Conservation (phyloP, 2,329 filamentous ascomycete species). For the Alternaria burnsii region DNA sequence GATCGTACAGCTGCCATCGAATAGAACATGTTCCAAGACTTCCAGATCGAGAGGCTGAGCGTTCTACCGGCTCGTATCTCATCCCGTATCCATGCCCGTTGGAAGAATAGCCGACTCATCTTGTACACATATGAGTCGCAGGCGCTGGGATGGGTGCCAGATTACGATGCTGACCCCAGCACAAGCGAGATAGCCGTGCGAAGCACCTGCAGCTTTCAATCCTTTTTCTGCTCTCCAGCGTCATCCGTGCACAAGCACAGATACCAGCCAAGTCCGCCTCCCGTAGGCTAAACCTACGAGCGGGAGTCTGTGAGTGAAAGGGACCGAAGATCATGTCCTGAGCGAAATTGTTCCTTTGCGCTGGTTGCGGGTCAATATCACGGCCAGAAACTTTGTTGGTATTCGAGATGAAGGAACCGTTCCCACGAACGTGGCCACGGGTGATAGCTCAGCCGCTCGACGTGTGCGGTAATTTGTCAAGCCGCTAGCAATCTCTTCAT, state of each 20-base stretch:
- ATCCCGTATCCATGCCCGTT: slow-evolving; percentile 43
- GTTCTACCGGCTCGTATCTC: slow-evolving; percentile 37
- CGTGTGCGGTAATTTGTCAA: slow-evolving; percentile 14
- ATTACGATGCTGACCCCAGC: slow-evolving; percentile 27
- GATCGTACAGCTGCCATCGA: neutral
- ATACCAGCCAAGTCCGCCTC: slow-evolving; percentile 41
- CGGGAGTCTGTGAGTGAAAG: slow-evolving; percentile 47
- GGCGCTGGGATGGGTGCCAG: slow-evolving; percentile 31
- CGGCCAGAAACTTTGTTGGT: slow-evolving; percentile 18
- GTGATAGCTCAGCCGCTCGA: slow-evolving; percentile 18
- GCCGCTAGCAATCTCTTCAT: slow-evolving; percentile 17
- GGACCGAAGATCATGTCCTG: slow-evolving; percentile 39
- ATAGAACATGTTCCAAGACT: slow-evolving; percentile 20
- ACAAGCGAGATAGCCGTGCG: slow-evolving; percentile 36
- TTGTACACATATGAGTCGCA: slow-evolving; percentile 28
- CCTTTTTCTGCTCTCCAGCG: slow-evolving; percentile 37
- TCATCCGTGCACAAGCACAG: slow-evolving; percentile 45
- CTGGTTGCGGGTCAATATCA: slow-evolving; percentile 20
- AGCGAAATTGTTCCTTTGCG: slow-evolving; percentile 29
- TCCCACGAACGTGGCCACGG: slow-evolving; percentile 24
- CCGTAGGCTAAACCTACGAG: slow-evolving; percentile 45
- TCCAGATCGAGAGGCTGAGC: slow-evolving; percentile 32
- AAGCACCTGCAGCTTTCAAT: slow-evolving; percentile 43
- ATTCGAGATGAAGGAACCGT: slow-evolving; percentile 21
- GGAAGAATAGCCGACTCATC: slow-evolving; percentile 30